phyloP scores from a whole-genome alignment of 805 yeast species.

The Helenozyma rhizophorensis region DNA sequence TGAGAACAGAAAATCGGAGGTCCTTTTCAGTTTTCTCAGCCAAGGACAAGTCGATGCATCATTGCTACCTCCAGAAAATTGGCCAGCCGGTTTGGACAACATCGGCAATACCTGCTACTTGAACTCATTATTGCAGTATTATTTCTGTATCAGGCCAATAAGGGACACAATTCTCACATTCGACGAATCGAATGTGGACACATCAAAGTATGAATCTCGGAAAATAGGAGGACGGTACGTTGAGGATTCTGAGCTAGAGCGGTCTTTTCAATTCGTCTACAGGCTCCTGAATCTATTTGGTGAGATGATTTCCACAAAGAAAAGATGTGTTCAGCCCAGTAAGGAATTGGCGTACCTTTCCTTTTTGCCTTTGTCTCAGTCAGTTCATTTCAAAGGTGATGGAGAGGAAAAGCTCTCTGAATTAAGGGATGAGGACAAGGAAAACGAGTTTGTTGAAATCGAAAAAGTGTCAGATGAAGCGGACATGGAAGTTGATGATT shows the following conservation, averaged over 20 bases:
- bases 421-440: slow-evolving; percentile 1
- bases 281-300: slow-evolving; percentile 66
- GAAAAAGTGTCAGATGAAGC: not conserved
- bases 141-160: slow-evolving; percentile 80
- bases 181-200: slow-evolving; percentile 26
- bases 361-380: slow-evolving; percentile 65
- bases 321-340: slow-evolving; percentile 72
- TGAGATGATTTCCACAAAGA: slow-evolving; percentile 60
- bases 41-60: slow-evolving; percentile 61
- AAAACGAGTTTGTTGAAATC: not conserved
- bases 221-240: slow-evolving; percentile 87
- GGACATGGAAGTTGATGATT: slow-evolving; percentile 2
- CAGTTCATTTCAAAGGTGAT: slow-evolving; percentile 49
- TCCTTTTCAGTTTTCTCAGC: slow-evolving; percentile 52
- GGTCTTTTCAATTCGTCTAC: slow-evolving; percentile 78
- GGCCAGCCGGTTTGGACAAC: slow-evolving; percentile 92
- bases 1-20: slow-evolving; percentile 46
- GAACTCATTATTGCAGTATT: slow-evolving; percentile 86
- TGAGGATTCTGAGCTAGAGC: slow-evolving; percentile 67
- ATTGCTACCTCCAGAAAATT: slow-evolving; percentile 54
- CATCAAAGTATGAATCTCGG: slow-evolving; percentile 26
- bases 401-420: not conserved
- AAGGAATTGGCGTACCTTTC: slow-evolving; percentile 86
- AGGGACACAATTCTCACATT: slow-evolving; percentile 62
- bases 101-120: slow-evolving; percentile 90